phyloP scores from a whole-genome alignment of 169 alveolate species.

The Plasmodium falciparum region DNA sequence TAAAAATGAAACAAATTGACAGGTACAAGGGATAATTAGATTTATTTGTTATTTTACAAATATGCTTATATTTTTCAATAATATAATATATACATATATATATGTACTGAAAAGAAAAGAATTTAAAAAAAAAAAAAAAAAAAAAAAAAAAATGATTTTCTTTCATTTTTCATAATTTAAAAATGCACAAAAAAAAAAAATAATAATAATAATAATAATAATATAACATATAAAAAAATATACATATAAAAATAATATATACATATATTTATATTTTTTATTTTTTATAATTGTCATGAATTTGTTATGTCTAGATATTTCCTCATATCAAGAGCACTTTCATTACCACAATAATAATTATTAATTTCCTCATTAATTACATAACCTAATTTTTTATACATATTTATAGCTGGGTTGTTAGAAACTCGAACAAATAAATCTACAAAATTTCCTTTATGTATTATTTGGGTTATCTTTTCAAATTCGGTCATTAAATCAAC shows the following conservation, averaged over 20 bases:
- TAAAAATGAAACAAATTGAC: too few relatives aligned
- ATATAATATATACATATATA: too few relatives aligned
- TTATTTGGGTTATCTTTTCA: conserved; percentile 77
- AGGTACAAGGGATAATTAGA: too few relatives aligned
- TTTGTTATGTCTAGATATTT: conserved; percentile 36
- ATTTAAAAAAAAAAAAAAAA: too few relatives aligned
- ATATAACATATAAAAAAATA: not conserved
- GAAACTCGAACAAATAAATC: conserved; percentile 79
- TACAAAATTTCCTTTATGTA: conserved; percentile 73
- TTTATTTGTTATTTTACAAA: too few relatives aligned
- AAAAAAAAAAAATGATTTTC: too few relatives aligned
- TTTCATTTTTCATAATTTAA: too few relatives aligned
- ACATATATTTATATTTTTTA: not conserved
- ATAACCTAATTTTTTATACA: conserved; percentile 80
- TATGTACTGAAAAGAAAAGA: too few relatives aligned
- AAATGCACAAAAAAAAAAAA: too few relatives aligned
- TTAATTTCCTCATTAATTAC: conserved; percentile 77
- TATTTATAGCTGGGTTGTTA: conserved; percentile 79
- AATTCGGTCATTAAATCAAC: conserved; percentile 80
- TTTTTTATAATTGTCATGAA: not conserved
- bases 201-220: too few relatives aligned
- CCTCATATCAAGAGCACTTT: conserved; percentile 87
- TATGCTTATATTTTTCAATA: too few relatives aligned
- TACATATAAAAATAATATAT: not conserved
- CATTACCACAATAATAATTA: conserved; percentile 78